Percentiles rank a stretch among this genome's conserved stretches.
phyloP scores from a whole-genome alignment of 208 protist genomes.

The Trypanosoma platydactyli region DNA sequence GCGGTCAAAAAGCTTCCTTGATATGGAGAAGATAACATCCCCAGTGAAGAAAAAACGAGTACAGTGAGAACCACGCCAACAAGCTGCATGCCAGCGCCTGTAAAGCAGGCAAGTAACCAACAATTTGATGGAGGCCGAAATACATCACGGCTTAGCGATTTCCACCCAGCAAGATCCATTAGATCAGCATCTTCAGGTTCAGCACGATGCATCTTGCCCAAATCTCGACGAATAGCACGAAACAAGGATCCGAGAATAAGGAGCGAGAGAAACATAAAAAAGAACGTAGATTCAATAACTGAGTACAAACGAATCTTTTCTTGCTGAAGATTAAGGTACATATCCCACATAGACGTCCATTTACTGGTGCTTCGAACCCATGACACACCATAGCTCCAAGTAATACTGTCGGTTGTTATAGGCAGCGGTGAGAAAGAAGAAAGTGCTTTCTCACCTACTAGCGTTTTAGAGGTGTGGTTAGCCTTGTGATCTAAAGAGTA shows the following conservation, averaged over 20 bases:
- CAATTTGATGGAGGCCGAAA: conserved; percentile 91
- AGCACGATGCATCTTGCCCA: conserved; percentile 71
- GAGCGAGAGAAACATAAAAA: conserved; percentile 91
- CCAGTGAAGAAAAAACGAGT: conserved; percentile 67
- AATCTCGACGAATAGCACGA: conserved; percentile 93
- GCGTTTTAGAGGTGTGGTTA: conserved; percentile 1
- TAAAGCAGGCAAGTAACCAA: conserved; percentile 81
- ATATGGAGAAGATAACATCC: conserved; percentile 87
- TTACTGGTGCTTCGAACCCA: conserved; percentile 52
- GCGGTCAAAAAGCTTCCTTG: conserved; percentile 88
- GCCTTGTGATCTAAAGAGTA: conserved; percentile 32
- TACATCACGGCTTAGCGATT: conserved; percentile 95
- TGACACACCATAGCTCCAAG: conserved; percentile 50
- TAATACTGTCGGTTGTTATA: conserved; percentile 17
- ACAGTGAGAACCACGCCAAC: conserved; percentile 78
- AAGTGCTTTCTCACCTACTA: neutral
- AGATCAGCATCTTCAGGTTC: conserved; percentile 61
- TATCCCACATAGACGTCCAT: conserved; percentile 95
- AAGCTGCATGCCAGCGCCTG: conserved; percentile 93
- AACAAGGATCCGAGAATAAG: conserved; percentile 96
- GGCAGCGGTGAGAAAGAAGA: conserved; percentile 11
- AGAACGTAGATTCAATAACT: conserved; percentile 93
- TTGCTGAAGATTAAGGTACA: conserved; percentile 71
- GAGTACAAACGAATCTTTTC: conserved; percentile 93
- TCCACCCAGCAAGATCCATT: conserved; percentile 91